Evolutionary conservation across 176 grass and related monocot genomes (phyloP), one percentile per base, ranked within the genome.

Genomic region (Metroxylon sagu): DNA sequence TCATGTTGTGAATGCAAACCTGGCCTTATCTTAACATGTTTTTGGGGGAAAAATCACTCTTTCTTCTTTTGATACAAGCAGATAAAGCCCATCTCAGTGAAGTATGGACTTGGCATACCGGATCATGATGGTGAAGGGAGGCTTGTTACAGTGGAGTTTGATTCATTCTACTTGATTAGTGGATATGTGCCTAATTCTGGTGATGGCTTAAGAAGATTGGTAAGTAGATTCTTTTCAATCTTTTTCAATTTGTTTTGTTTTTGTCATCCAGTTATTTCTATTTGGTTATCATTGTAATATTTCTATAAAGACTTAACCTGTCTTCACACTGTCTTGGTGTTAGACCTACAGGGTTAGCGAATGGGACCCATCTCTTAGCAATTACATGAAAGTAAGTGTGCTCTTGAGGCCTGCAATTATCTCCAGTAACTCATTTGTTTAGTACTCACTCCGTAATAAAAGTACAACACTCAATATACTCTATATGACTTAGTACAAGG

Each of bases 161-260:
- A 95, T 57, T 50, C 29, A 14, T 90, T 96, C 48, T 96, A 90
- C 81, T 85, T 95, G 74, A 58, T 96, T 18, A 82, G 74, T 77
- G 82, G 70, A 50, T 90, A 96, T 71, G 80, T 96, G 23, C 91
- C 91, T 69, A 96, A 96, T 87, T 90, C 86, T 74, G 80, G 86
- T 19, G 77, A 88, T 30, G 72, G 75, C 14, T 50, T 96, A 56
- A 75, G 43, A 28, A 90, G 86, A 72, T 49, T 71, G 49, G 69
- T 71, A 66, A 31, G 64, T 10, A 71, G 14, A 7, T 29, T 19
- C 26, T 26, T 76, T 76, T 76, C 65, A 75, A 72, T 57, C 61
- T 7, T 53, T 59, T 63, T 43, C 35, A 25, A 12, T 68, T 4
- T n/a, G 29, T 56, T 49, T 28, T 48, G 19, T 56, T 68, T n/a